Conservation (phyloP, 345 rosid species). For the Salix dunnii region DNA sequence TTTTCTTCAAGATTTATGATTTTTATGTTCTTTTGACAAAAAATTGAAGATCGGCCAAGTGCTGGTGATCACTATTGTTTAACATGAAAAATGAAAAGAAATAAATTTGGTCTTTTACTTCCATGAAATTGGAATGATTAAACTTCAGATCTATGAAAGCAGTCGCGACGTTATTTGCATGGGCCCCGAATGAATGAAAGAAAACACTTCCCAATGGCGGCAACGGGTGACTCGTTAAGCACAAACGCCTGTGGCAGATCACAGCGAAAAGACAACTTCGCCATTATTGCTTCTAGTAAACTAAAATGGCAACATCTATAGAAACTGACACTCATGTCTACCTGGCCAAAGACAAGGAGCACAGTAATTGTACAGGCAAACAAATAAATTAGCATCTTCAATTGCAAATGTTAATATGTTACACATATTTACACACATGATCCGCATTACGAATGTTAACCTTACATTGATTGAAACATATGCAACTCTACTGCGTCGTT, state of each 20-base stretch:
- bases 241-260: no score
- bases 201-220: neutral
- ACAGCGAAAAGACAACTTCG: neutral
- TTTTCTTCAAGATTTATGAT: neutral
- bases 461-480: constrained; percentile 10
- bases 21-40: neutral
- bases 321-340: neutral
- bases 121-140: neutral
- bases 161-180: no score
- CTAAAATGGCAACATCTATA: neutral
- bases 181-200: neutral
- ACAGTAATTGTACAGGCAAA: neutral
- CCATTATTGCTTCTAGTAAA: neutral
- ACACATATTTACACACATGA: constrained; percentile 21
- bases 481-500: constrained; percentile 16
- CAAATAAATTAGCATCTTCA: constrained; percentile 28
- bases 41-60: no score
- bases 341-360: neutral
- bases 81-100: no score
- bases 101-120: neutral
- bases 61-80: no score
- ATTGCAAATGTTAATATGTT: constrained; percentile 23
- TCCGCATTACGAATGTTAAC: constrained; percentile 13
- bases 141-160: neutral
- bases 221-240: no score